Conservation (phyloP, 805 yeast genomes). For the Nakazawaea holstii region DNA sequence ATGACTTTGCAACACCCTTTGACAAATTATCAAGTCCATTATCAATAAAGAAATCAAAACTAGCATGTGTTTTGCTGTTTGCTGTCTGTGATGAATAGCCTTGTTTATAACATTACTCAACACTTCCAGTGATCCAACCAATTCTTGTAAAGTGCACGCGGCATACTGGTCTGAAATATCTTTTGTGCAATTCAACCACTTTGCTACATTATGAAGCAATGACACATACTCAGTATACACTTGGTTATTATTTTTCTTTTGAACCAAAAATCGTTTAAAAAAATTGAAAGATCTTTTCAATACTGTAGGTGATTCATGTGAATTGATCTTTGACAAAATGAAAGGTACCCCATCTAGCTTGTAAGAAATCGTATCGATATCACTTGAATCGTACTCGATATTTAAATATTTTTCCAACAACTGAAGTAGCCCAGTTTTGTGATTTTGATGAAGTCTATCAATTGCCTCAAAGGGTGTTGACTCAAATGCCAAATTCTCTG, state of each 20-base stretch:
- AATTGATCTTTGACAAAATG: neutral
- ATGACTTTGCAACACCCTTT: neutral
- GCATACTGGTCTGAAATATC: neutral
- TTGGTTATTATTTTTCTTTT: neutral
- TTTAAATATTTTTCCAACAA: neutral
- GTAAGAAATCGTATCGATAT: neutral
- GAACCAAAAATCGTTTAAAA: neutral
- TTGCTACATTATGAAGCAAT: neutral
- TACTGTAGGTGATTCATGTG: neutral
- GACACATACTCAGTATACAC: neutral
- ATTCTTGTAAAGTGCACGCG: neutral
- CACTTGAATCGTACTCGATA: neutral
- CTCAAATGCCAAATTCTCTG: neutral
- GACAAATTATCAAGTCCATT: neutral
- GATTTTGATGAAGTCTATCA: conserved; percentile 11
- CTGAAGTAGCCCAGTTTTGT: neutral
- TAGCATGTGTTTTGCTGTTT: neutral
- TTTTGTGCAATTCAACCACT: neutral
- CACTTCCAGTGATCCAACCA: neutral
- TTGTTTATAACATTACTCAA: neutral
- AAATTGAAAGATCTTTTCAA: neutral
- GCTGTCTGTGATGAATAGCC: neutral
- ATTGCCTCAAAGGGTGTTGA: conserved; percentile 17
- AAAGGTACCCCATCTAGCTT: neutral
- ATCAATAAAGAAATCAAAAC: neutral